A percentile compares a stretch with the other conserved stretches of the same genome.
phyloP scores from a whole-genome alignment of 148 eudicot species.

The Beta vulgaris region DNA sequence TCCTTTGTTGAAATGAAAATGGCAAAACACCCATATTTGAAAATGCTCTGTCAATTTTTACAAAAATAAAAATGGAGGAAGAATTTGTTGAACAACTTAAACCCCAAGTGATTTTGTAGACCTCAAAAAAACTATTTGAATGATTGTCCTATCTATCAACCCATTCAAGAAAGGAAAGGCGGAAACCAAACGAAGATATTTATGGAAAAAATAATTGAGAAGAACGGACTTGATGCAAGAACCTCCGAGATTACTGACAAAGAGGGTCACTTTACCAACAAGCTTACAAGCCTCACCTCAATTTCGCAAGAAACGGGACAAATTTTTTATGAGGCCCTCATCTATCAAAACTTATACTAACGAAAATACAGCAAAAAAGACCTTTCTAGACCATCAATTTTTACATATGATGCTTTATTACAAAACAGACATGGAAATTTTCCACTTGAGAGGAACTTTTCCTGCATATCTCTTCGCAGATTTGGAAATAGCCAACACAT shows the following conservation, averaged over 20 bases:
- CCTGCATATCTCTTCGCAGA: conserved; percentile 9
- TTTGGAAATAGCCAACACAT: conserved; percentile 11
- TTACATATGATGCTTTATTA: conserved; percentile 4
- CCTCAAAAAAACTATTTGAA: no score
- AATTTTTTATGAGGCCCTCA: conserved; percentile 7
- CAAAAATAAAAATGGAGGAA: no score
- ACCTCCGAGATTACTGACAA: conserved; percentile 15
- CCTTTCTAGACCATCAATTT: conserved; percentile 10
- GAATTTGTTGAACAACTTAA: no score
- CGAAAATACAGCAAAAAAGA: conserved; percentile 6
- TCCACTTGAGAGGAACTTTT: conserved; percentile 4
- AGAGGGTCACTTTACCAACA: not conserved
- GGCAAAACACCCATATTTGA: no score
- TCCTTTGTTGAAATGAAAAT: no score
- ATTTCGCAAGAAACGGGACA: not conserved
- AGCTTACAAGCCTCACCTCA: not conserved
- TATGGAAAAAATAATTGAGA: conserved; percentile 10
- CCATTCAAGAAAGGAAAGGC: no score
- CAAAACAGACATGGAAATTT: not conserved
- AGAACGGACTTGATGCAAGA: conserved; percentile 15
- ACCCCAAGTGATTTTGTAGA: no score
- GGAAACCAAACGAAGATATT: conserved; percentile 16
- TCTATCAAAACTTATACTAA: not conserved
- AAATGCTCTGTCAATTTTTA: no score
- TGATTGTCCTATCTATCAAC: not conserved